Evolutionary conservation across 768 basidiomycete species (phyloP).

Genomic region (Lyophyllum atratum): DNA sequence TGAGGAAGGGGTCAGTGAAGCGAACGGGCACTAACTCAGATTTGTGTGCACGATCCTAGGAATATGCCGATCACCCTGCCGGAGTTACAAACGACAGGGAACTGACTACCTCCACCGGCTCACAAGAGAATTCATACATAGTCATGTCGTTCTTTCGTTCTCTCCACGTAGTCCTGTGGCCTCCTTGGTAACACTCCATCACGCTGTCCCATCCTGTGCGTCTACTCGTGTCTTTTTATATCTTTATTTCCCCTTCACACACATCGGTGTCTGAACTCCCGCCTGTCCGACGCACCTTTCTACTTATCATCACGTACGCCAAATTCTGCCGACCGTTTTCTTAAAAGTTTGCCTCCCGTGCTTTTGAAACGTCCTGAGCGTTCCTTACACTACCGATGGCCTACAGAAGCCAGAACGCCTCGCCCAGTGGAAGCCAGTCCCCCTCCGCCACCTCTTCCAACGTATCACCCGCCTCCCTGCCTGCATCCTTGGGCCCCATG

Average conservation of each 20-base stretch:
- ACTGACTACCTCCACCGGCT: slow-evolving; percentile 27
- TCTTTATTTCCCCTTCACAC: slow-evolving; percentile 31
- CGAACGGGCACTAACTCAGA: slow-evolving; percentile 16
- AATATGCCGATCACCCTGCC: slow-evolving; percentile 38
- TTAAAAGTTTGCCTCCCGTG: slow-evolving; percentile 29
- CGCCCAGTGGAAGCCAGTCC: slow-evolving; percentile 50
- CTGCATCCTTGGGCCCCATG: slow-evolving; percentile 34
- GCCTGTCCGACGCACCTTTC: slow-evolving; percentile 30
- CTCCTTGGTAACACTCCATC: slow-evolving; percentile 53
- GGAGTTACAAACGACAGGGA: slow-evolving; percentile 24
- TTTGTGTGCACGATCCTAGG: slow-evolving; percentile 21
- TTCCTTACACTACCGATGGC: slow-evolving; percentile 42
- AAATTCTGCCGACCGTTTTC: slow-evolving; percentile 38
- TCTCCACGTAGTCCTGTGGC: slow-evolving; percentile 28
- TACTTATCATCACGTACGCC: slow-evolving; percentile 34
- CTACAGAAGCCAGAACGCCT: slow-evolving; percentile 47
- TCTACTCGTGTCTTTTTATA: slow-evolving; percentile 36
- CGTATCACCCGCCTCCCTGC: slow-evolving; percentile 45
- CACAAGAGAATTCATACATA: slow-evolving; percentile 26
- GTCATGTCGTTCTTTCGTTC: slow-evolving; percentile 30
- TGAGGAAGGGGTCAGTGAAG: slow-evolving; percentile 30
- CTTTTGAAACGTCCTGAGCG: slow-evolving; percentile 19
- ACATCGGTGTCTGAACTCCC: slow-evolving; percentile 32
- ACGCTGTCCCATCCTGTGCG: slow-evolving; percentile 31
- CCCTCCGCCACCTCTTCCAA: slow-evolving; percentile 46